Percentiles rank a stretch among this genome's conserved stretches.
phyloP scores from a whole-genome alignment of 768 basidiomycete species.

The Boletus subcaerulescens region DNA sequence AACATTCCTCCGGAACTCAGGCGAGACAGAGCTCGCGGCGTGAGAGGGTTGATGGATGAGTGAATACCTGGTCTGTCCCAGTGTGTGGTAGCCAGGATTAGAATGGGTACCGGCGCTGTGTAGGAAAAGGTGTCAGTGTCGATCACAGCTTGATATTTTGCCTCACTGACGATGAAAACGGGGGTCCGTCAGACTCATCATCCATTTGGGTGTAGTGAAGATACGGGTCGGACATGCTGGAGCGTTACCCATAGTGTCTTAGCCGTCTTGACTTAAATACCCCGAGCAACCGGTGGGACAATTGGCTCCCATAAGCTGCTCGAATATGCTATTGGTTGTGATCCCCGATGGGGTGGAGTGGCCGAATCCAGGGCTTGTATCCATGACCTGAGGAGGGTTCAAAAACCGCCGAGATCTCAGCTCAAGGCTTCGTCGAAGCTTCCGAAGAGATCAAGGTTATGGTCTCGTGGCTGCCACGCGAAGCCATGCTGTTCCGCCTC shows the following conservation, averaged over 20 bases:
- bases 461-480: constrained; percentile 20
- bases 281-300: not conserved
- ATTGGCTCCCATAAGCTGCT: constrained; percentile 11
- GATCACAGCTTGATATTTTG: not conserved
- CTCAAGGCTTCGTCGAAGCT: not conserved
- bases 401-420: not conserved
- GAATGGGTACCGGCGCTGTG: constrained; percentile 1
- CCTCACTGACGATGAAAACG: constrained; percentile 11
- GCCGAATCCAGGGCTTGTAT: constrained; percentile 5
- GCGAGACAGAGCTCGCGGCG: not conserved
- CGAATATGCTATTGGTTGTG: not conserved
- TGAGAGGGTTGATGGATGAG: not conserved
- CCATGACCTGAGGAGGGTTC: not conserved
- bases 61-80: not conserved
- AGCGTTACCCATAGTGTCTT: not conserved
- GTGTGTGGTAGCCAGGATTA: not conserved
- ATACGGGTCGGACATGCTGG: constrained; percentile 7
- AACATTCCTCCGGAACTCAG: not conserved
- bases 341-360: not conserved
- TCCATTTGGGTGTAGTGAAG: not conserved
- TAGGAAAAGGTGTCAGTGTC: constrained; percentile 5
- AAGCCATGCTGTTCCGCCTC: constrained; percentile 11
- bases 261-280: constrained; percentile 10
- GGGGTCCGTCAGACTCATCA: not conserved
- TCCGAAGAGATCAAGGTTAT: not conserved